Conservation (phyloP, 345 rosid species). For the Bruguiera gymnorhiza region DNA sequence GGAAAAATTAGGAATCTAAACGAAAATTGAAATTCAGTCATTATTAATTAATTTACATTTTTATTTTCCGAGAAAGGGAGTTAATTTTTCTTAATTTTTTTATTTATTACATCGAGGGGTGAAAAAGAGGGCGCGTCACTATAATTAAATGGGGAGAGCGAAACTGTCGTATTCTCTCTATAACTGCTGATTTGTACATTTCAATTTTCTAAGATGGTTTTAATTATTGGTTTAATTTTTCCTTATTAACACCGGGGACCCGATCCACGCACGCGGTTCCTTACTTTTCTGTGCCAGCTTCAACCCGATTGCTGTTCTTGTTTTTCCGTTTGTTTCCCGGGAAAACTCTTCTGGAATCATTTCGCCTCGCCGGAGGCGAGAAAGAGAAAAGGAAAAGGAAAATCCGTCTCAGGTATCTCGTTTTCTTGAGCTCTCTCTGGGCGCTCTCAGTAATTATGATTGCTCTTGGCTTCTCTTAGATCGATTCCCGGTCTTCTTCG, state of each 20-base stretch:
- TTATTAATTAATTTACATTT: background rate
- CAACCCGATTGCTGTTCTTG: background rate
- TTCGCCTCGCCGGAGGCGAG: too few species aligned
- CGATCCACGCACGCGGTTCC: background rate
- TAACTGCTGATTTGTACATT: background rate
- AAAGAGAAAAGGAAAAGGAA: background rate
- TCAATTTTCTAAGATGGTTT: too few species aligned
- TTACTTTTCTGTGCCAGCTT: background rate
- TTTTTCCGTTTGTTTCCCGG: constrained; percentile 13
- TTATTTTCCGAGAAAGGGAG: background rate
- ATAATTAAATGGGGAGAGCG: too few species aligned
- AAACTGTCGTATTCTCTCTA: background rate
- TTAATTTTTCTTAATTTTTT: background rate
- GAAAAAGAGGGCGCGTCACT: too few species aligned
- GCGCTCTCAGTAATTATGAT: background rate
- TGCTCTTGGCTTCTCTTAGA: background rate
- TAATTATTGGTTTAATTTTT: too few species aligned
- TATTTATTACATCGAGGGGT: background rate
- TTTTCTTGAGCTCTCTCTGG: background rate
- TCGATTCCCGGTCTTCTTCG: constrained; percentile 5
- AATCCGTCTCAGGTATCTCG: background rate
- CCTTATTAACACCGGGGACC: too few species aligned
- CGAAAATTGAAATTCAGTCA: background rate
- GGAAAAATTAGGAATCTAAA: background rate
- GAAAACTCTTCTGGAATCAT: background rate